Base-by-base conservation (phyloP, 306 rosid species). In the Bauhinia variegata region DNA sequence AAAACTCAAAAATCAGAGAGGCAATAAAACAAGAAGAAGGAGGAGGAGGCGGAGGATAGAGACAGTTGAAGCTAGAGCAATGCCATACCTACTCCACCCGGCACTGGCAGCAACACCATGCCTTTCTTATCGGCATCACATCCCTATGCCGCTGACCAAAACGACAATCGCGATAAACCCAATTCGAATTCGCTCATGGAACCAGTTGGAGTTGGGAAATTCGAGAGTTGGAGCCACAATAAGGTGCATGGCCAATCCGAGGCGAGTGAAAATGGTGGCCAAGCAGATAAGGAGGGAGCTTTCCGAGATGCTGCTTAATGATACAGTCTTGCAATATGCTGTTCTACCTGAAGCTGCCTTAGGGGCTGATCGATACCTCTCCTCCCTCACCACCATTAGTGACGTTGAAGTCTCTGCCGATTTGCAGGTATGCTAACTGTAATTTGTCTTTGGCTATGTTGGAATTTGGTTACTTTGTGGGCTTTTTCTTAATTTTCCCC, bases 241-340 rank as follows among this genome's bases (percentile, higher is more conserved):
- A 14, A 79, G 72, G 83, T 90, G 95, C 78, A 93, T 93, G 97
- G 97, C 97, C 0, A 88, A 88, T 70, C 93, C 99, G 0, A 71
- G 88, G 54, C 79, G 99, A 79, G 95, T 93, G 51, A 89, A 90
- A 78, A 93, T 93, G 97, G 99, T 93, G 78, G 88, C 96, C 2
- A 86, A 88, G 73, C 97, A 93, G 88, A 93, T 93, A 17, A 61
- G 60, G 72, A 85, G 97, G 79, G 99, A 93, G 73, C 82, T 93
- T 52, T 90, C 98, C 49, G 87, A 89, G 7, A 93, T 93, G 99
- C 97, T 93, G 4, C 75, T 86, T 13, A 86, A 93, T 1, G 99
- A 93, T 62, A 86, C 72, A 36, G 91, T 88, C 2, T 79, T 93
- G 84, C 92, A 82, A 73, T 82, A 60, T 34, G 97, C 89, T 7